Evolutionary conservation across 192 early-diverging fungal genomes (phyloP), one percentile per base, ranked within the genome.

Genomic region (Podila epicladia): DNA sequence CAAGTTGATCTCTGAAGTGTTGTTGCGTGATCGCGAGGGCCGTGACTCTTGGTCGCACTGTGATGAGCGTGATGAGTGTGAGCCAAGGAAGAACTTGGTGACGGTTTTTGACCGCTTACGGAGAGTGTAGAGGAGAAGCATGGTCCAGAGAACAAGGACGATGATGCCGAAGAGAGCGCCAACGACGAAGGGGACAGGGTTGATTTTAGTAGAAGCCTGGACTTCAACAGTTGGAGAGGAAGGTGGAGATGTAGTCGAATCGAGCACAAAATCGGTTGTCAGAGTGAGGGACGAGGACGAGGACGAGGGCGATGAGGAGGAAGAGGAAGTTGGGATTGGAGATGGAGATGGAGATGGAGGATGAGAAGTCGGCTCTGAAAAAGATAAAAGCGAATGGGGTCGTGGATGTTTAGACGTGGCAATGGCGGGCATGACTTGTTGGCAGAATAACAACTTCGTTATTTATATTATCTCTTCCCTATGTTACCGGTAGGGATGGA

Each of bases 101-200:
- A 55, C 53, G n/a, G 53, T 20, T n/a, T 55, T 55, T 55, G 53
- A 55, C n/a, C 53, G 53, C 53, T 55, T 55, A 22, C 53, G 53
- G 53, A 55, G 53, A 26, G 53, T 24, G 53, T 55, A 22, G 53
- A 55, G 53, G 8, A 55, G 24, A n/a, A 55, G 53, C 53, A 55
- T 55, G 5, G 53, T 7, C 53, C 53, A 55, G 6, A 55, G 24
- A 11, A 55, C 24, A 26, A 55, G 53, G 17, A 55, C 53, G 24
- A 55, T 26, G 24, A 55, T n/a, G 20, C 53, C 53, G 22, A 55
- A 22, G 24, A 55, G 22, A 26, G 17, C 17, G 53, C n/a, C 53
- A 55, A 17, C 53, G 60, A 65, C 13, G 60, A 68, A 33, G 59
- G 73, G n/a, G 73, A 48, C n/a, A 20, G 73, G 9, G 37, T 45